Evolutionary conservation across 768 basidiomycete genomes (phyloP).

Genomic region (Tylopilus vinaceipallidus): DNA sequence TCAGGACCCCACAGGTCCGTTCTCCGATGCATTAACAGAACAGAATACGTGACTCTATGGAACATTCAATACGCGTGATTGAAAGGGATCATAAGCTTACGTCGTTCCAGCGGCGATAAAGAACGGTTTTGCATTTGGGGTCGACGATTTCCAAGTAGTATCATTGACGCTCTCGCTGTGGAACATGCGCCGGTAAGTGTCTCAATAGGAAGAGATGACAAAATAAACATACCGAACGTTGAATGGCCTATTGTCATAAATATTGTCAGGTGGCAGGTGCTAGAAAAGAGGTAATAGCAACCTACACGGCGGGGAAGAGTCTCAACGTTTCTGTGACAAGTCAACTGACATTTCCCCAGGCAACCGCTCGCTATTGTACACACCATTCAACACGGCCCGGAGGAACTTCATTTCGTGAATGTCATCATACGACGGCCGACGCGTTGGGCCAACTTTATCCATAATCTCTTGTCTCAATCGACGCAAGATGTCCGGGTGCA

Average conservation of each 20-base stretch:
- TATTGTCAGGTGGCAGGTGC: not conserved
- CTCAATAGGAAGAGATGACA: not conserved
- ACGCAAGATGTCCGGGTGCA: slow-evolving; percentile 41
- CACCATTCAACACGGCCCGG: slow-evolving; percentile 45
- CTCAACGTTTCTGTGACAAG: slow-evolving; percentile 30
- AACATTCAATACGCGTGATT: not conserved
- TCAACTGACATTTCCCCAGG: not conserved
- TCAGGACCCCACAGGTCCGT: slow-evolving; percentile 39
- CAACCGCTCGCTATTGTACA: not conserved
- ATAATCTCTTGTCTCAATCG: slow-evolving; percentile 45
- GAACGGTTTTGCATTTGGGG: slow-evolving; percentile 25
- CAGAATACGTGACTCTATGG: slow-evolving; percentile 26
- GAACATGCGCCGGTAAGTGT: not conserved
- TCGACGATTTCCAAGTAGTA: slow-evolving; percentile 25
- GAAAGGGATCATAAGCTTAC: slow-evolving; percentile 11
- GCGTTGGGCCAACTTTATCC: slow-evolving; percentile 33
- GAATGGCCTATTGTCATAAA: slow-evolving; percentile 27
- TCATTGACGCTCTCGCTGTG: slow-evolving; percentile 23
- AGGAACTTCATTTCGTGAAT: slow-evolving; percentile 44
- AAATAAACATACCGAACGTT: slow-evolving; percentile 28
- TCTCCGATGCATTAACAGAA: slow-evolving; percentile 37
- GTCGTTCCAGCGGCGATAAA: slow-evolving; percentile 26
- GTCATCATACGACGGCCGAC: slow-evolving; percentile 39
- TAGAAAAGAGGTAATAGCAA: not conserved
- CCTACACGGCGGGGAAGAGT: slow-evolving; percentile 35